Evolutionary conservation across 2,329 filamentous ascomycete species (phyloP).

Genomic region (Cryphonectria carpinicola): DNA sequence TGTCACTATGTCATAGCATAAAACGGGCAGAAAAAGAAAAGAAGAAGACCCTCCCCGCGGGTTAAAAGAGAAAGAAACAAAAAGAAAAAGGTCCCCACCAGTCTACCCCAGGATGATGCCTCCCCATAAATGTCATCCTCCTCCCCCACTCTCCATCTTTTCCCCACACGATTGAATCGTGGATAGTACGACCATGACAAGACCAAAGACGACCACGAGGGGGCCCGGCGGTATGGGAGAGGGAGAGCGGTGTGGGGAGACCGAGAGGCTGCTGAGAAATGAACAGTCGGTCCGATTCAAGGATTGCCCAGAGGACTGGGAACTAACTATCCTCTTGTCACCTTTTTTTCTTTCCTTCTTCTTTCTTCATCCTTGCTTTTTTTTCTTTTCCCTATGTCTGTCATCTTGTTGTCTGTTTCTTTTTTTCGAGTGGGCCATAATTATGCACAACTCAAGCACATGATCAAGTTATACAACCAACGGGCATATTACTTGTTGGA

Average conservation of each 20-base stretch:
- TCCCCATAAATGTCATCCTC: background rate
- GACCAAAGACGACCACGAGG: background rate
- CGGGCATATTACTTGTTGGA: background rate
- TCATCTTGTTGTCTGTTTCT: background rate
- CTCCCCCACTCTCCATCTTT: background rate
- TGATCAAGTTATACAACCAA: background rate
- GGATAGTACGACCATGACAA: too few species aligned
- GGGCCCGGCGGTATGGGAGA: background rate
- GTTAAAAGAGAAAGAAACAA: too few species aligned
- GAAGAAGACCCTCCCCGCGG: too few species aligned
- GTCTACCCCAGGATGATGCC: background rate
- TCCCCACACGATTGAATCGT: background rate
- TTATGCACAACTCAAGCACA: background rate
- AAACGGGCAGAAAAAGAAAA: background rate
- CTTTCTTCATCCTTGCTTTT: background rate
- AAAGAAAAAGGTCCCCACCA: background rate
- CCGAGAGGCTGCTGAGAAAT: background rate
- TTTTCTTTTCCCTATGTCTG: background rate
- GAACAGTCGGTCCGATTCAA: conserved; percentile 1
- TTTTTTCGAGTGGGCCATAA: background rate
- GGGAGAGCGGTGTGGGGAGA: background rate
- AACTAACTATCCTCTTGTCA: background rate
- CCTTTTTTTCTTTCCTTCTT: too few species aligned
- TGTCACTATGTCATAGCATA: too few species aligned
- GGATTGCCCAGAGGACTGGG: background rate